A percentile compares a stretch with the other conserved stretches of the same genome.
These are phyloP conservation scores for Setomelanomma holmii DNA, from an alignment of 2,329 filamentous ascomycete genomes.

Conservation along the genomic window DNA sequence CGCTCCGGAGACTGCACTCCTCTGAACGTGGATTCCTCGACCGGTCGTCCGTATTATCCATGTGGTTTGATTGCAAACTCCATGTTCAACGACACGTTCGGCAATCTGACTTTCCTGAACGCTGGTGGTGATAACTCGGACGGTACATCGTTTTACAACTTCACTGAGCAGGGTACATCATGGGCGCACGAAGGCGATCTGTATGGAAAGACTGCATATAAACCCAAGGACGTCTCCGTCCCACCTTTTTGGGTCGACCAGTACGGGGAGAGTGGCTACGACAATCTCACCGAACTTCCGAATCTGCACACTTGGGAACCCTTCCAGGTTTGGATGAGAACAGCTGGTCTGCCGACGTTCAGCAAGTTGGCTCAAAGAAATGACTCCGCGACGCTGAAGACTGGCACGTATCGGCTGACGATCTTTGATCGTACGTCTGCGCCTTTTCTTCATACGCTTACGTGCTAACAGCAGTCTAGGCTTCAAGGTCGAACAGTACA, in stretches of 20 bases:
- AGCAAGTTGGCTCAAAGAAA: conserved; percentile 92
- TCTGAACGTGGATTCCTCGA: conserved; percentile 55
- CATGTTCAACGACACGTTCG: conserved; percentile 92
- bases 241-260: conserved; percentile 83
- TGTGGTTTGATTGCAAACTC: conserved; percentile 98
- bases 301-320: conserved; percentile 77
- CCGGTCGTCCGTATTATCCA: conserved; percentile 79
- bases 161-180: conserved; percentile 81
- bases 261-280: conserved; percentile 73
- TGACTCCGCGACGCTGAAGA: conserved; percentile 69
- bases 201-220: conserved; percentile 75
- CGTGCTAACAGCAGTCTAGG: conserved; percentile 59
- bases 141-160: conserved; percentile 65
- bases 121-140: conserved; percentile 60
- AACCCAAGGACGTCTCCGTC: conserved; percentile 70
- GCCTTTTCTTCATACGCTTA: neutral
- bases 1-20: conserved; percentile 76
- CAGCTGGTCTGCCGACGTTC: conserved; percentile 90
- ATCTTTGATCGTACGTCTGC: conserved; percentile 75
- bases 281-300: conserved; percentile 67
- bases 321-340: conserved; percentile 99
- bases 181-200: conserved; percentile 85
- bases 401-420: conserved; percentile 77
- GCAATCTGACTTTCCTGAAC: conserved; percentile 61
- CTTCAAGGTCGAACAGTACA: conserved; percentile 79